Evolutionary conservation across 2,329 filamentous ascomycete genomes (phyloP), one percentile per base, ranked within the genome.

Genomic region (Diaporthe longicolla): DNA sequence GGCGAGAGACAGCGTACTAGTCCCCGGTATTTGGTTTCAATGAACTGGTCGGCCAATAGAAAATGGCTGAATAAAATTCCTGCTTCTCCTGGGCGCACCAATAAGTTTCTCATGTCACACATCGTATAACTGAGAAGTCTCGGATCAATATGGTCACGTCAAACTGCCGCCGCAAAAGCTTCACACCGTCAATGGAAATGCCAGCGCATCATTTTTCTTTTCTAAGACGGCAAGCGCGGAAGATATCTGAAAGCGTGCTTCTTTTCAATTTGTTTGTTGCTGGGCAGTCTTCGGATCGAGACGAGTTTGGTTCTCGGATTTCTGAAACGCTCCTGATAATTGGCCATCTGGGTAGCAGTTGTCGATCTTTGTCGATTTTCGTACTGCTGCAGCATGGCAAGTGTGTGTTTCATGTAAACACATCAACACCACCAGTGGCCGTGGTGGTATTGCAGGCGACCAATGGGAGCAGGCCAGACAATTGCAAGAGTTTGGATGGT

Each of bases 391-490:
- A 15, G 58, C 58, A 29, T 45, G 5, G 4, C 7, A 29, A 17
- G 11, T 45, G 13, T 26, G 15, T n/a, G 58, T 63, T 63, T 63
- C 58, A 63, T 45, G 10, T 63, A 63, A 29, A 63, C 6, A 24
- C 24, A 35, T 65, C 26, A 11, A 50, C 11, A 65, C 11, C 21
- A 50, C 24, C 19, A 35, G 15, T 35, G 0, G 45, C 17, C 0
- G 17, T 50, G 43, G 29, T 17, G 1, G 11, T 19, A 43, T 17
- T 17, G 61, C 43, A 37, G 7, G 11, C 15, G 43, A 35, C 61
- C 43, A 65, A 65, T 50, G 3, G 11, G 43, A 24, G 8, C 15
- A 11, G 19, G 19, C 3, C 6, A 21, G 61, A 45, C 5, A 50
- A 8, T 35, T 50, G 40, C 15, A 48, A 65, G 10, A 32, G 29